Evolutionary conservation across 305 asterid species (phyloP).

Genomic region (Fraxinus greggii): DNA sequence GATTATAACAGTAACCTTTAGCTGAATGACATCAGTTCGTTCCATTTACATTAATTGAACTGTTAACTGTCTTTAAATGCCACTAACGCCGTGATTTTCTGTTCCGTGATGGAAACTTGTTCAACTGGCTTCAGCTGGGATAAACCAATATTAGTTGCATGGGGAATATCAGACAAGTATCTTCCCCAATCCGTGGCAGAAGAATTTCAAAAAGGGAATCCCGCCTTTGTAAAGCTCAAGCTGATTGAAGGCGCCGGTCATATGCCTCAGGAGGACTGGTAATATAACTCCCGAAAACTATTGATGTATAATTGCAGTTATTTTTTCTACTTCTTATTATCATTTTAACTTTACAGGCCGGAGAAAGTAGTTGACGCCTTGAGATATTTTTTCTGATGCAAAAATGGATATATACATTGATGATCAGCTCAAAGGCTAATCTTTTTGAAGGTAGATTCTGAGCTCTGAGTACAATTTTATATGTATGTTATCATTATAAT

Average conservation of each 20-base stretch:
- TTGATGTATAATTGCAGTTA: background rate
- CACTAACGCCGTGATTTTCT: background rate
- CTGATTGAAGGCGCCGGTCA: slow-evolving; percentile 97
- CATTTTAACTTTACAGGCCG: slow-evolving; percentile 56
- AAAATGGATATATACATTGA: background rate
- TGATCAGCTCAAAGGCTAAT: background rate
- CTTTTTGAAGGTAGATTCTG: background rate
- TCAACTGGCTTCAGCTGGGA: slow-evolving; percentile 60
- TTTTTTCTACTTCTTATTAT: slow-evolving; percentile 23
- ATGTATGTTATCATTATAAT: background rate
- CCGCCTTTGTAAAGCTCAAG: slow-evolving; percentile 53
- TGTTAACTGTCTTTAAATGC: background rate
- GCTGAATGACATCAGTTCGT: background rate
- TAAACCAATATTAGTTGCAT: slow-evolving; percentile 66
- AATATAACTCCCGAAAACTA: slow-evolving; percentile 17
- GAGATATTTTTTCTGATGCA: slow-evolving; percentile 47
- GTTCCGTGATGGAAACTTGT: slow-evolving; percentile 4
- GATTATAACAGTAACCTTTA: background rate
- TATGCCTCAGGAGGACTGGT: slow-evolving; percentile 99
- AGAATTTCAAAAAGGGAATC: slow-evolving; percentile 69
- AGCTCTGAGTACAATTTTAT: background rate
- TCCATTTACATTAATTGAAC: background rate
- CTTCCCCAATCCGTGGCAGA: slow-evolving; percentile 86
- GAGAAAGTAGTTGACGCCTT: slow-evolving; percentile 83
- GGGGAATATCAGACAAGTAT: slow-evolving; percentile 97